Evolutionary conservation across 805 yeast species (phyloP), one percentile per base, ranked within the genome.

Genomic region (Candida dajiaensis): DNA sequence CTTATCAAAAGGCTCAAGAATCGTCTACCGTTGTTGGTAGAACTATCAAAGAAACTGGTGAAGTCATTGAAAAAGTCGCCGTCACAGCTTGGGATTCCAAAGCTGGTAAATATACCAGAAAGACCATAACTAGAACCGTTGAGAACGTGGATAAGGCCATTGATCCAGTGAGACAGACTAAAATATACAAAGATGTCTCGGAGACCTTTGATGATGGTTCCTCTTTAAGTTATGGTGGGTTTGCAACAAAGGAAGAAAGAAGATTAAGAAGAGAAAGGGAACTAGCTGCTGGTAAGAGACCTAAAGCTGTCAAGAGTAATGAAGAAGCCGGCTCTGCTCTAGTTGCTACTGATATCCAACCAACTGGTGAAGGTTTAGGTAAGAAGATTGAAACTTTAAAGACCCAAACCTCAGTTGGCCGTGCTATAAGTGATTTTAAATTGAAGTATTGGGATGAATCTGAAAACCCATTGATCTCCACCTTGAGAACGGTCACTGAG

Each of bases 31-130:
- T 85, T 35, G 77, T 83, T 7, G 82, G 85, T 13, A 79, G 85
- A 63, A 84, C 89, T 38, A 78, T 88, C 46, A 78, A 80, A 58
- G 86, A 85, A 67, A 94, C 98, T 6, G 97, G 97, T n/a, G 88
- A 85, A 58, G 92, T 82, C 36, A 89, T 94, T 31, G 98, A 97
- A 45, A 83, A 77, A 48, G 95, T 82, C 40, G 98, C 97, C 4
- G 73, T 77, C 36, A 84, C 83, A 49, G 97, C 97, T 1, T 94
- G 99, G 99, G 97, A 94, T 50, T 89, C 97, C 1, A 87, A 94
- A 21, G 86, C 92, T 38, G 94, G 96, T 50, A 81, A 83, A 64
- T 85, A 83, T 42, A 90, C 96, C n/a, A 78, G 98, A 59, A 74
- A 80, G 39, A 89, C 89, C 0, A 92, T 89, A n/a, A 77, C 75